These are phyloP conservation scores for Hyaloperonospora arabidopsidis DNA, from an alignment of 352 stramenopile genomes.

Conservation along the genomic window DNA sequence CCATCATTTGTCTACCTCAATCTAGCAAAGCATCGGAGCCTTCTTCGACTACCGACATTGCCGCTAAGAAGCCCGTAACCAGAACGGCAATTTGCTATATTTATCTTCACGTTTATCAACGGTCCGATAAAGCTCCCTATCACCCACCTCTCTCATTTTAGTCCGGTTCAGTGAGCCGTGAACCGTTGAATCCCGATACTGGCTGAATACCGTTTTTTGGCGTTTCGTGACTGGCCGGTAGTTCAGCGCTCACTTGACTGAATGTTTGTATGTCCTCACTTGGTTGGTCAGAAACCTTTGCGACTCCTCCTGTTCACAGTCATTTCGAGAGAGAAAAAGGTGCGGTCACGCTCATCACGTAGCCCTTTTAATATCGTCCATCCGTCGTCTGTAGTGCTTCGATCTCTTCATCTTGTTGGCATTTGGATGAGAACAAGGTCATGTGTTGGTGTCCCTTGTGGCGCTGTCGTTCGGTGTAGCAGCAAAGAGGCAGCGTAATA, in stretches of 20 bases:
- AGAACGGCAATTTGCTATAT: no score
- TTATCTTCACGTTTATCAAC: no score
- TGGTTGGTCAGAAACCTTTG: conserved; percentile 32
- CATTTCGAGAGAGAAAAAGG: conserved; percentile 53
- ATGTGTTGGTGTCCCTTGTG: neutral
- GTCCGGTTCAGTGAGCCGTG: conserved; percentile 20
- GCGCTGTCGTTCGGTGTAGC: neutral
- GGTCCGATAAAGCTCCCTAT: no score
- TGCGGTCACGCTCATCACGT: conserved; percentile 21
- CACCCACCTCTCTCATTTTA: neutral
- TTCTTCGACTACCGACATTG: no score
- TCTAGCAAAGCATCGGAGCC: no score
- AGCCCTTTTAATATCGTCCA: neutral
- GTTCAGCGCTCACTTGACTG: conserved; percentile 16
- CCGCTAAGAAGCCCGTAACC: no score
- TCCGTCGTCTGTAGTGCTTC: conserved; percentile 4
- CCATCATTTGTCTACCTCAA: no score
- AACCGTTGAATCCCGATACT: conserved; percentile 6
- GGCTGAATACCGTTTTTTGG: neutral
- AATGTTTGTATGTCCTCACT: conserved; percentile 19
- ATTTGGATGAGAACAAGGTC: no score
- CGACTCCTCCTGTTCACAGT: conserved; percentile 23
- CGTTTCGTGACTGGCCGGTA: conserved; percentile 28
- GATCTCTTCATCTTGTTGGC: no score
- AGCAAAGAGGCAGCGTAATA: conserved; percentile 7